Conservation (phyloP, 1,139 yeast species). For the Pichia sp. region DNA sequence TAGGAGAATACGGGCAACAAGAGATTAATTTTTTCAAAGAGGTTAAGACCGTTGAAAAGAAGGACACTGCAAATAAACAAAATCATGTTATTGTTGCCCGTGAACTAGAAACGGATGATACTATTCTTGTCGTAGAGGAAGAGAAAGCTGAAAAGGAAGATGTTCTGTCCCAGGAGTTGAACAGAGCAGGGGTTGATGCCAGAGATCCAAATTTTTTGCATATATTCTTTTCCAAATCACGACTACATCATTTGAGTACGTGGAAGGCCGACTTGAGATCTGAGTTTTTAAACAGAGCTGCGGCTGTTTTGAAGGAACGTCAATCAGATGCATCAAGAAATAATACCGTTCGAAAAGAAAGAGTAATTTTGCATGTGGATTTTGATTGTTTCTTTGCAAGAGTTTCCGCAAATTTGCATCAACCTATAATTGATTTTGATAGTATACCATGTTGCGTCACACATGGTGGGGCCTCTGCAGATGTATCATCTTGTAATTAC, state of each 20-base stretch:
- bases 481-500: conserved; percentile 91
- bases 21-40: conserved; percentile 2
- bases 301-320: conserved; percentile 25
- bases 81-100: no score
- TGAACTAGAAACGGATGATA: neutral
- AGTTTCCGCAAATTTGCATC: conserved; percentile 58
- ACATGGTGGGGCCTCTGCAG: conserved; percentile 68
- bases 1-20: conserved; percentile 19
- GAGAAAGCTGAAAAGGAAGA: conserved; percentile 13
- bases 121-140: neutral
- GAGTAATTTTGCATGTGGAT: conserved; percentile 70
- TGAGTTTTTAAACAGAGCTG: conserved; percentile 47
- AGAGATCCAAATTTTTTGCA: conserved; percentile 71
- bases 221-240: conserved; percentile 70
- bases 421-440: conserved; percentile 51
- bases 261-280: conserved; percentile 80
- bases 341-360: neutral
- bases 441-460: conserved; percentile 76
- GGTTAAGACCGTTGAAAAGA: neutral
- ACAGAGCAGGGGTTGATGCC: conserved; percentile 45
- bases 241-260: conserved; percentile 81
- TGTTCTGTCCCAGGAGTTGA: conserved; percentile 13
- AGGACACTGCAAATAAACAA: no score
- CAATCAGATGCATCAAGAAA: neutral
- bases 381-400: conserved; percentile 94